phyloP scores from a whole-genome alignment of 2,329 filamentous ascomycete genomes.

The Alternaria tenuissima region DNA sequence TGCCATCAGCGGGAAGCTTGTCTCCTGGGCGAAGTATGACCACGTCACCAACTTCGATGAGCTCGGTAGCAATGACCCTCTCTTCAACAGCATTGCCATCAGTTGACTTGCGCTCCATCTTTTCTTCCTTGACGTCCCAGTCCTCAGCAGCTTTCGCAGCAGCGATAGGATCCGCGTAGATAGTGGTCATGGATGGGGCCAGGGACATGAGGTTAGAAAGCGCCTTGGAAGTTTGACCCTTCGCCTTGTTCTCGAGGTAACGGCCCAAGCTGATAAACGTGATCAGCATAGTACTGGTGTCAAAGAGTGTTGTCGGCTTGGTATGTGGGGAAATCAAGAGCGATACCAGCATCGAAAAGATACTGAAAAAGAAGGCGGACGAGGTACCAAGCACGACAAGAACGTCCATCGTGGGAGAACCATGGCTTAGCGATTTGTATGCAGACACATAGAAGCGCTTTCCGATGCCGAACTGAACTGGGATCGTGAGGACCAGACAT shows the following conservation, averaged over 20 bases:
- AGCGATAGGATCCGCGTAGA: conserved; percentile 93
- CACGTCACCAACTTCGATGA: conserved; percentile 92
- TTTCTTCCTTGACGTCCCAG: conserved; percentile 66
- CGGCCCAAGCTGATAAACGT: conserved; percentile 92
- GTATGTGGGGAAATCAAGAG: conserved; percentile 77
- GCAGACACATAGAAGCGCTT: conserved; percentile 92
- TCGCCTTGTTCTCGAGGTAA: conserved; percentile 92
- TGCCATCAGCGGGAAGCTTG: conserved; percentile 94
- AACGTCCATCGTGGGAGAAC: conserved; percentile 96
- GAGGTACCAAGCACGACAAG: conserved; percentile 93
- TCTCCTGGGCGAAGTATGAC: conserved; percentile 93
- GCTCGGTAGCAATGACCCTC: conserved; percentile 87
- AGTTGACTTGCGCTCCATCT: conserved; percentile 53
- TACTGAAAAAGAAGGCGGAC: conserved; percentile 94
- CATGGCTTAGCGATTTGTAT: conserved; percentile 91
- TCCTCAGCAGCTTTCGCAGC: conserved; percentile 87
- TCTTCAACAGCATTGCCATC: conserved; percentile 76
- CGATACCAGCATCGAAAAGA: conserved; percentile 85
- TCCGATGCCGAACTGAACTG: conserved; percentile 95
- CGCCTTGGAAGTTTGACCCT: conserved; percentile 94
- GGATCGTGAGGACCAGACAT: conserved; percentile 84
- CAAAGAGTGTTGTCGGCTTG: conserved; percentile 88
- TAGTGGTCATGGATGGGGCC: conserved; percentile 94
- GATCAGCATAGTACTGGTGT: conserved; percentile 98
- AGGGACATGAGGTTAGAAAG: conserved; percentile 94